A percentile compares a stretch with the other conserved stretches of the same genome.
Evolutionary conservation across 139 green algal species (phyloP).

Genomic region (Chlorella sp.): DNA sequence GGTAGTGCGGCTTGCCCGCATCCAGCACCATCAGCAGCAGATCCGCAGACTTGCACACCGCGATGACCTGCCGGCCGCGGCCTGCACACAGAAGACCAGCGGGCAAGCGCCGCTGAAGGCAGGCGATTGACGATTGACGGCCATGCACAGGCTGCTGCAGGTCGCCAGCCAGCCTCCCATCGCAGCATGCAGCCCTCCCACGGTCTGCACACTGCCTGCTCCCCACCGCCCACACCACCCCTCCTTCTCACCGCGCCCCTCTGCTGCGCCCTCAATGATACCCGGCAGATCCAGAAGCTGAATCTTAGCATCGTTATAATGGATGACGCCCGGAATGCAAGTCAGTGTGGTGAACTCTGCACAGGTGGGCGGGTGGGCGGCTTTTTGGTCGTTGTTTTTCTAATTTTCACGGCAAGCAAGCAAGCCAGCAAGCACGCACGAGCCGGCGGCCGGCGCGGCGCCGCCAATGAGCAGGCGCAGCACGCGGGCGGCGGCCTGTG

Average conservation of each 20-base stretch:
- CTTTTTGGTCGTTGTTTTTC: too few relatives aligned
- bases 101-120: too few relatives aligned
- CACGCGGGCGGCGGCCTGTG: too few relatives aligned
- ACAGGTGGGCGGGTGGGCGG: too few relatives aligned
- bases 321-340: constrained; percentile 95
- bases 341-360: constrained; percentile 98
- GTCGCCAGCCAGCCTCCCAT: too few relatives aligned
- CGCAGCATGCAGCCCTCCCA: background rate
- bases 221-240: background rate
- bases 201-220: background rate
- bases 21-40: constrained; percentile 99
- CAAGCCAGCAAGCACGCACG: too few relatives aligned
- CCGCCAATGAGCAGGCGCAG: too few relatives aligned
- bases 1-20: constrained; percentile 92
- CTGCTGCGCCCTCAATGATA: constrained; percentile 97
- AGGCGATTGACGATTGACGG: too few relatives aligned
- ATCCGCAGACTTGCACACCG: constrained; percentile 97
- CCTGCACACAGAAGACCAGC: constrained; percentile 30
- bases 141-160: too few relatives aligned
- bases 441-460: too few relatives aligned
- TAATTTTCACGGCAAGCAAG: too few relatives aligned
- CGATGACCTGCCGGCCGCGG: constrained; percentile 90
- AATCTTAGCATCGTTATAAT: constrained; percentile 99
- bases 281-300: constrained; percentile 99
- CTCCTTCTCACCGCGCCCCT: constrained; percentile 65